Evolutionary conservation across 1,139 yeast genomes (phyloP).

Genomic region (Sporopachydermia cereana): DNA sequence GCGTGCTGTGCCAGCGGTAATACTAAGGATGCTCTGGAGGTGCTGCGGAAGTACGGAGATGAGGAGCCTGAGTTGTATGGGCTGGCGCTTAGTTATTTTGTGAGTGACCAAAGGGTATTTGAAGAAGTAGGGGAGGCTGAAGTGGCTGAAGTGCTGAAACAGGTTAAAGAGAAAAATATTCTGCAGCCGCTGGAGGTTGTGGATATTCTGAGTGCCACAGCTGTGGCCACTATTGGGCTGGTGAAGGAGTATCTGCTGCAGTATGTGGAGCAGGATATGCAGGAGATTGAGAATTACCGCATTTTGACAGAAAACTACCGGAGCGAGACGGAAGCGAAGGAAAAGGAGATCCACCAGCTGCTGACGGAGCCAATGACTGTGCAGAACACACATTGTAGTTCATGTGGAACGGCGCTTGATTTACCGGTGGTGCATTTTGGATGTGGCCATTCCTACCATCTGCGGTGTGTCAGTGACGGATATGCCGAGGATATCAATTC

Average conservation of each 20-base stretch:
- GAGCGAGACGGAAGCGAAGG: slow-evolving; percentile 48
- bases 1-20: slow-evolving; percentile 49
- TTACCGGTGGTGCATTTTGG: slow-evolving; percentile 76
- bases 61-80: slow-evolving; percentile 54
- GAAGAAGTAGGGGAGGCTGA: slow-evolving; percentile 42
- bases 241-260: slow-evolving; percentile 60
- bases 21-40: slow-evolving; percentile 41
- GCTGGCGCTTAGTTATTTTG: slow-evolving; percentile 51
- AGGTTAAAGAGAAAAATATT: slow-evolving; percentile 40
- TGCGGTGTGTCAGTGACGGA: slow-evolving; percentile 55
- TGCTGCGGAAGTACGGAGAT: slow-evolving; percentile 49
- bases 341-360: slow-evolving; percentile 41
- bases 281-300: slow-evolving; percentile 57
- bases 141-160: slow-evolving; percentile 38
- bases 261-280: slow-evolving; percentile 46
- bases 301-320: slow-evolving; percentile 60
- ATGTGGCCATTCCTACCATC: slow-evolving; percentile 83
- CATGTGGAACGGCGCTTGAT: slow-evolving; percentile 60
- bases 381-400: slow-evolving; percentile 59
- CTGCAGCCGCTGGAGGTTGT: slow-evolving; percentile 71
- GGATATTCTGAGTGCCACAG: slow-evolving; percentile 51
- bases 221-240: slow-evolving; percentile 61
- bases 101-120: slow-evolving; percentile 45
- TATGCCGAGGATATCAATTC: slow-evolving; percentile 15
- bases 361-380: slow-evolving; percentile 45